Evolutionary conservation across 1,139 yeast genomes (phyloP), one percentile per base, ranked within the genome.

Genomic region (Hansenula sp.): DNA sequence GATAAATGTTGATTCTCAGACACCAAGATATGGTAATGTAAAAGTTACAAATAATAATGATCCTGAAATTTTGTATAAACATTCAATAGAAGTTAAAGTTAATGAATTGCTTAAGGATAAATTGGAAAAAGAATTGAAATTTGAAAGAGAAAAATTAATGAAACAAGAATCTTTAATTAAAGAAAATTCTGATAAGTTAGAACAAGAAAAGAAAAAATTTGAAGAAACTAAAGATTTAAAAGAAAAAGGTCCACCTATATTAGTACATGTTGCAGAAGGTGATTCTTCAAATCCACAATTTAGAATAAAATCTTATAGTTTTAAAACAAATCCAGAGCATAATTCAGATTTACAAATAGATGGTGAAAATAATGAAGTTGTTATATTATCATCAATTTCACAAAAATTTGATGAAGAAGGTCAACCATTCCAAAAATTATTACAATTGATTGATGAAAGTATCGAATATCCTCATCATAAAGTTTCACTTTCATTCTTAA

Each of bases 81-180:
- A 52, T 19, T 39, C 32, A 28, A 48, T 52, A 27, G 54, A 52
- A 38, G 31, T 16, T 16, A 39, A 47, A 36, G 56, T 52, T 16
- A 51, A 51, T 28, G 52, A 46, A 30, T 34, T 52, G 25, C 32
- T 52, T 14, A 45, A 48, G 44, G 39, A 44, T 35, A 52, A 48
- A 32, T n/a, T 52, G 4, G 44, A 37, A 2, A 35, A 21, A 8
- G 56, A 51, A 27, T 20, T 52, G 19, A 24, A 42, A 22, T 22
- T 9, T 7, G 56, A 50, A 38, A 38, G 50, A 10, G 28, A 40
- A 3, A 38, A 37, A 22, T 13, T 45, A 33, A 38, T 41, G 25
- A 32, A 42, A 12, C 37, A 44, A 24, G 32, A 42, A 18, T 37
- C 42, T 14, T 45, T 43, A 18, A 36, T 37, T 27, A 18, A 43